Percentiles rank a stretch among this genome's conserved stretches.
These are phyloP conservation scores for Lentinula aciculospora DNA, from an alignment of 768 basidiomycete genomes.

Conservation along the genomic window DNA sequence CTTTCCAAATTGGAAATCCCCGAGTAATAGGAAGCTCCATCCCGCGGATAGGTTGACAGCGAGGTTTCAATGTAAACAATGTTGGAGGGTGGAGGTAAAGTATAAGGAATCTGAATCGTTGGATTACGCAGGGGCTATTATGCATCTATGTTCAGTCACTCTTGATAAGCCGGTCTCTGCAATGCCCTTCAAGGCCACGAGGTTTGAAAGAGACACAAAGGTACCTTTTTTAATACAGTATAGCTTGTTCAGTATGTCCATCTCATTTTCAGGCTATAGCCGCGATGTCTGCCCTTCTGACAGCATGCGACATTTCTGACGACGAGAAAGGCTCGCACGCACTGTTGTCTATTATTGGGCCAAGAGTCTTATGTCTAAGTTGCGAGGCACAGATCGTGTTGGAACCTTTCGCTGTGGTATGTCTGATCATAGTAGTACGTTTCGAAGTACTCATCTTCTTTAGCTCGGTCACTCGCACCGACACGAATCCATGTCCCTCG, in stretches of 20 bases:
- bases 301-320: conserved; percentile 14
- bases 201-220: conserved; percentile 57
- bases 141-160: conserved; percentile 44
- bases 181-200: conserved; percentile 38
- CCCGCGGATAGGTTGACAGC: conserved; percentile 56
- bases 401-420: conserved; percentile 40
- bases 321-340: conserved; percentile 12
- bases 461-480: conserved; percentile 61
- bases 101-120: conserved; percentile 40
- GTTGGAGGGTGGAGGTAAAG: conserved; percentile 28
- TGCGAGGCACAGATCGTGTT: conserved; percentile 47
- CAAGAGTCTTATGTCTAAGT: conserved; percentile 38
- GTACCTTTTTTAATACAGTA: conserved; percentile 21
- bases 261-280: conserved; percentile 37
- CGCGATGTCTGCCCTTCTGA: conserved; percentile 32
- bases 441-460: neutral
- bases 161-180: conserved; percentile 19
- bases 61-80: conserved; percentile 51
- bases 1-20: conserved; percentile 45
- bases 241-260: neutral
- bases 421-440: conserved; percentile 13
- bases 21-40: conserved; percentile 37
- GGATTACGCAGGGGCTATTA: conserved; percentile 53
- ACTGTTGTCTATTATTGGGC: conserved; percentile 18
- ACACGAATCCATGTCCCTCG: conserved; percentile 48